A percentile compares a stretch with the other conserved stretches of the same genome.
phyloP scores from a whole-genome alignment of 2,329 filamentous ascomycete genomes.

The Alternaria brassicae region DNA sequence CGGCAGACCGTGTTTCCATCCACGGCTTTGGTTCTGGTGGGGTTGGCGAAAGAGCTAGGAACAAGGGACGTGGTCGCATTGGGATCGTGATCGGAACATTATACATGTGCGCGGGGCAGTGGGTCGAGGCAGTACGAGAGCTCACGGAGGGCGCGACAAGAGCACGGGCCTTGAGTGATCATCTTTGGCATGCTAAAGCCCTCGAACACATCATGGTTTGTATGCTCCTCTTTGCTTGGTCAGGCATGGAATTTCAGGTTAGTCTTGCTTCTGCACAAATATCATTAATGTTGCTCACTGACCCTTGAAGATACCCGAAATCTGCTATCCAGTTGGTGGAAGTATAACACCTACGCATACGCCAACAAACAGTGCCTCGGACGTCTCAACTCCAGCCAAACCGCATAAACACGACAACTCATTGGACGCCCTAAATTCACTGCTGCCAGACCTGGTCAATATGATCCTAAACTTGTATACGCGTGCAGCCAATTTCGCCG shows the following conservation, averaged over 20 bases:
- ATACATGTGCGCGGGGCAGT: slow-evolving; percentile 87
- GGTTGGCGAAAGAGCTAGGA: slow-evolving; percentile 77
- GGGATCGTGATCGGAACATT: slow-evolving; percentile 82
- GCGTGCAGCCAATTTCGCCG: slow-evolving; percentile 66
- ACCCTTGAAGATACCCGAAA: slow-evolving; percentile 59
- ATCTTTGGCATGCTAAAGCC: slow-evolving; percentile 97
- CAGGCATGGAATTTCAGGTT: slow-evolving; percentile 81
- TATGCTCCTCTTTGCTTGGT: slow-evolving; percentile 83
- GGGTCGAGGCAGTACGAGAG: slow-evolving; percentile 86
- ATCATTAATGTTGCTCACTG: not conserved
- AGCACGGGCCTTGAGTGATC: slow-evolving; percentile 82
- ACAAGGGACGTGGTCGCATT: slow-evolving; percentile 80
- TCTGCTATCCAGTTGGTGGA: slow-evolving; percentile 58
- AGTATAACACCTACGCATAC: slow-evolving; percentile 54
- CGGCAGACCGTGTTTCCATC: slow-evolving; percentile 67
- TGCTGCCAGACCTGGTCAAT: slow-evolving; percentile 77
- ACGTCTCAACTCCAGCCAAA: slow-evolving; percentile 53
- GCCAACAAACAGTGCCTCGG: slow-evolving; percentile 48
- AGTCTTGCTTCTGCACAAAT: slow-evolving; percentile 24
- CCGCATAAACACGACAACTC: slow-evolving; percentile 50
- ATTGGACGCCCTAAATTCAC: slow-evolving; percentile 58
- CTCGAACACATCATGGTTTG: slow-evolving; percentile 86
- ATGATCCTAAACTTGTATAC: slow-evolving; percentile 77
- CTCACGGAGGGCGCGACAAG: slow-evolving; percentile 79
- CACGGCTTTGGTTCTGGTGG: slow-evolving; percentile 71